Percentiles rank a stretch among this genome's conserved stretches.
These are phyloP conservation scores for Backusella westeae DNA, from an alignment of 192 early-diverging fungal species.

Conservation along the genomic window DNA sequence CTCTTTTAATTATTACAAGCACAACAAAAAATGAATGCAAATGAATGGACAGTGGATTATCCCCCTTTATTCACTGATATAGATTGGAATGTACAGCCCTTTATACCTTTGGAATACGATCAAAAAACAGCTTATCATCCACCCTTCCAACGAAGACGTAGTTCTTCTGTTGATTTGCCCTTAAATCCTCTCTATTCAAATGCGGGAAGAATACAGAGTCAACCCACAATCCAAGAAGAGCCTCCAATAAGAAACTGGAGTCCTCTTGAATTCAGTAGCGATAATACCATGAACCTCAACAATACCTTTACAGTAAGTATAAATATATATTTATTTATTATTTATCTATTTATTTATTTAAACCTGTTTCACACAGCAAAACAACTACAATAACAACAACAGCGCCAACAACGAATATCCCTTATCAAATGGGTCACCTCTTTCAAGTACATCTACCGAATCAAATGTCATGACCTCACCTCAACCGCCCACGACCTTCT, in stretches of 20 bases:
- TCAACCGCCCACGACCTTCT: slow-evolving; percentile 3
- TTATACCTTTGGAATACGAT: slow-evolving; percentile 8
- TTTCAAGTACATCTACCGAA: slow-evolving; percentile 13
- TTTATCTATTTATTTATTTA: background rate
- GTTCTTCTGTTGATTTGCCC: slow-evolving; percentile 18
- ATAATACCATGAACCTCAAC: background rate
- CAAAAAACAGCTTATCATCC: background rate
- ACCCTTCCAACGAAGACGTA: slow-evolving; percentile 13
- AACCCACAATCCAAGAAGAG: slow-evolving; percentile 15
- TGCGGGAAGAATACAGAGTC: background rate
- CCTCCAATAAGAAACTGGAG: background rate
- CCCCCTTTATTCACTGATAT: slow-evolving; percentile 9
- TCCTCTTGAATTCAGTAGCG: background rate
- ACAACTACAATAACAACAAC: background rate
- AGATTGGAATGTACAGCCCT: slow-evolving; percentile 3
- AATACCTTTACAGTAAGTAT: background rate
- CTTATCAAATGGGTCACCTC: background rate
- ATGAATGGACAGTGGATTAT: background rate
- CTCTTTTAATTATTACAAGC: background rate
- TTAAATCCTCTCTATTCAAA: background rate
- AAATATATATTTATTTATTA: background rate
- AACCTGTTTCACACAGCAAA: background rate
- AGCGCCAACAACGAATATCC: background rate
- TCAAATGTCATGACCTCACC: slow-evolving; percentile 12
- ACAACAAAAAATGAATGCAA: slow-evolving; percentile 5